phyloP scores from a whole-genome alignment of 495 filamentous ascomycete species.

The Penicillium nucicola region DNA sequence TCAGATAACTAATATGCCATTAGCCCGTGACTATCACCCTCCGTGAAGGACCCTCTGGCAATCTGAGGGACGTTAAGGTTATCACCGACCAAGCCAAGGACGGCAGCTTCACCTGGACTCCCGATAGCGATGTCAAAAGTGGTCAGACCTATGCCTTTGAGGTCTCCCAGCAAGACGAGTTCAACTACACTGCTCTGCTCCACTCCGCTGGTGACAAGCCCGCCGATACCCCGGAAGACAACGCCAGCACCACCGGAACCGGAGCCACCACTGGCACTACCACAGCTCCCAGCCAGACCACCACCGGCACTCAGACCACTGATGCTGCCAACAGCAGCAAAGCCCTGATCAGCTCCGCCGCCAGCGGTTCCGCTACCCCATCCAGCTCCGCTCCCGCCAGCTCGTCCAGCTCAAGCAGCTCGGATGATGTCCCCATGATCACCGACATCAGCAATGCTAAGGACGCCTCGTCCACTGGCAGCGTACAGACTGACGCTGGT shows the following conservation, averaged over 20 bases:
- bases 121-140: constrained; percentile 31
- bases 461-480: constrained; percentile 9
- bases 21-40: constrained; percentile 44
- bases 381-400: constrained; percentile 15
- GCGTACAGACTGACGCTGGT: constrained; percentile 14
- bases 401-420: constrained; percentile 4
- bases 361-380: constrained; percentile 1
- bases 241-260: constrained; percentile 14
- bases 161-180: constrained; percentile 37
- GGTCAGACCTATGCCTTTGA: constrained; percentile 45
- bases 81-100: constrained; percentile 35
- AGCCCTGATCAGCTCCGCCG: constrained; percentile 18
- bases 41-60: constrained; percentile 35
- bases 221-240: constrained; percentile 11
- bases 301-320: constrained; percentile 1
- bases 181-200: constrained; percentile 48
- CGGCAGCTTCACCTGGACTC: constrained; percentile 41
- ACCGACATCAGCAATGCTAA: constrained; percentile 8
- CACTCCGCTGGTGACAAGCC: constrained; percentile 17
- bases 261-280: constrained; percentile 2
- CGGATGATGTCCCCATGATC: neutral
- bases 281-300: neutral
- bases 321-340: constrained; percentile 8
- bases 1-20: constrained; percentile 1
- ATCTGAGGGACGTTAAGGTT: constrained; percentile 40